Evolutionary conservation across 2,329 filamentous ascomycete genomes (phyloP), one percentile per base, ranked within the genome.

Genomic region (Curvularia verruculosa): DNA sequence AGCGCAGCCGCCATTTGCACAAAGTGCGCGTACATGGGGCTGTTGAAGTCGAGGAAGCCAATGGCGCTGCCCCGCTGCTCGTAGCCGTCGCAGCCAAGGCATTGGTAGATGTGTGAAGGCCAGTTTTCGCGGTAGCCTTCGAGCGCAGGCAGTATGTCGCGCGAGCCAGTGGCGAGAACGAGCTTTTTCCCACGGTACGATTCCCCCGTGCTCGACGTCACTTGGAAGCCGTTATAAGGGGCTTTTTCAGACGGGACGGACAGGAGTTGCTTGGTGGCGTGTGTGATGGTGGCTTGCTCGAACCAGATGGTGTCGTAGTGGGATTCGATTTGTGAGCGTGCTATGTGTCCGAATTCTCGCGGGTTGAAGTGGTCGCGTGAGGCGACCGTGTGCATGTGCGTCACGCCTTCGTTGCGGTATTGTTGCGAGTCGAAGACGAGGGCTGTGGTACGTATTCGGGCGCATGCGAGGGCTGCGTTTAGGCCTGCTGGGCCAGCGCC

Each of bases 81-180:
- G 66, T 79, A 87, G 4, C 85, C 85, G 60, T 87, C 80, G 69
- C 84, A 87, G 63, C 83, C 85, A 1, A 87, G 78, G 61, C 84
- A 87, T 63, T 87, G 84, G 61, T 84, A 87, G 31, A 73, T 71
- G 37, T 73, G 70, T 5, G 36, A 21, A 0, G 70, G 67, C 84
- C 84, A 88, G 52, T 82, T 82, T 39, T 86, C 81, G 0, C 61
- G 75, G 58, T 84, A 88, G 0, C 86, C 85, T 1, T 37, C 24
- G 15, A 87, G 81, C 13, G 81, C 76, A 0, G 82, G 82, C 29
- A 82, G 66, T 0, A 84, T 61, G 60, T 88, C 86, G 23, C 66
- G 70, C 0, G 83, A 77, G 0, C 86, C 86, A 0, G 76, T 84
- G 0, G 83, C 85, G 0, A 89, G 70, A 0, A 85, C 80, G 1